Evolutionary conservation across 73 alveolate species (phyloP), one percentile per base, ranked within the genome.

Genomic region (Paramecium sonneborni): DNA sequence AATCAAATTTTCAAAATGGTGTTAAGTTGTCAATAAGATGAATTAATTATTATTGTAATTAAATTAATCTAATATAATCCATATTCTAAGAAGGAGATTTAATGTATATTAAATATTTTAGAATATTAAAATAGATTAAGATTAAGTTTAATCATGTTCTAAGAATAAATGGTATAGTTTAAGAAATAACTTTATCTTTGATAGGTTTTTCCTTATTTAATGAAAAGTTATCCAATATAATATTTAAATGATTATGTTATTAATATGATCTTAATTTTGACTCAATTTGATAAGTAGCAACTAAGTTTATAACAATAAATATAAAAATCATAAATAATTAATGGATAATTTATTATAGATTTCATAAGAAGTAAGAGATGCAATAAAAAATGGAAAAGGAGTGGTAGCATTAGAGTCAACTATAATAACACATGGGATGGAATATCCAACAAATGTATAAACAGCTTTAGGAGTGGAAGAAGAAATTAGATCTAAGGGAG

Each of bases 401-500:
- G 97, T 97, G 32, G 99, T 97, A 8, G 99, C 99, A 6, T 94
- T 97, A 18, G 99, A 97, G 86, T 95, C 98, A 44, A 97, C 99
- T 9, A 97, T 97, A 88, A 97, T 97, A 67, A 97, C 99, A 15
- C 99, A 97, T 85, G 99, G 99, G 20, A 97, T 97, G 99, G 99
- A 97, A 85, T 97, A 97, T 88, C 99, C 99, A 9, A 93, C 85
- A 62, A 97, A 96, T 84, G 86, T 92, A 38, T 92, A 94, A 55
- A 96, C 98, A 18, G 99, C 98, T 20, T 76, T 95, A 70, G 96
- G 93, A 38, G 98, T 97, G 26, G 98, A 96, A 87, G 96, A 95
- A 76, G 92, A 93, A 12, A 95, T 97, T 35, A 92, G 96, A 52
- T 57, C 92, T 8, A 85, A 96, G 35, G 99, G 99, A 7, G 98